These are phyloP conservation scores for Cryoendolithus antarcticus DNA, from an alignment of 2,329 filamentous ascomycete genomes.

Conservation along the genomic window DNA sequence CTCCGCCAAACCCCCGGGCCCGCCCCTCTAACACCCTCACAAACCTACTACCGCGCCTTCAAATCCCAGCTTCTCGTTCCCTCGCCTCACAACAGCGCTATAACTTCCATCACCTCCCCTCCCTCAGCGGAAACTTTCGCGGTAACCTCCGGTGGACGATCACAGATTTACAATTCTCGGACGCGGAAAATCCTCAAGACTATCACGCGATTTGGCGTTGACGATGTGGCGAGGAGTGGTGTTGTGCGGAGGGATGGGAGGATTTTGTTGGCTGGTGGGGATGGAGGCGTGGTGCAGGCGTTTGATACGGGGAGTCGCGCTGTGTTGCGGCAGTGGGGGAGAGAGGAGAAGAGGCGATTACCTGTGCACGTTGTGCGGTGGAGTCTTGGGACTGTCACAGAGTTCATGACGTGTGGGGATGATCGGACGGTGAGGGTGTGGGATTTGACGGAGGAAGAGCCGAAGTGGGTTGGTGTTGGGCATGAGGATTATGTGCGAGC, in stretches of 20 bases:
- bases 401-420: conserved; percentile 78
- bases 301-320: conserved; percentile 84
- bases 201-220: conserved; percentile 67
- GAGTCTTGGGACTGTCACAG: conserved; percentile 70
- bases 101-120: conserved; percentile 61
- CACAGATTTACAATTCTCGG: conserved; percentile 87
- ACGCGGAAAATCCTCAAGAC: conserved; percentile 88
- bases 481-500: conserved; percentile 87
- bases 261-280: conserved; percentile 82
- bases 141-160: conserved; percentile 83
- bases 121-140: conserved; percentile 59
- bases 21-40: conserved; percentile 75
- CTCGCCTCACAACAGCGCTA: conserved; percentile 76
- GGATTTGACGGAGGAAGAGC: conserved; percentile 74
- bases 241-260: conserved; percentile 81
- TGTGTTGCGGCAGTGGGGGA: conserved; percentile 85
- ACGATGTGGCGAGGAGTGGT: conserved; percentile 78
- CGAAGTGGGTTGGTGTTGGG: conserved; percentile 66
- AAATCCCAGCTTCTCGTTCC: conserved; percentile 82
- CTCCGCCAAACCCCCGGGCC: conserved; percentile 75
- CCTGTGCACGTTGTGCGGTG: conserved; percentile 87
- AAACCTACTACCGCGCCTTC: conserved; percentile 93
- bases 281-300: conserved; percentile 83
- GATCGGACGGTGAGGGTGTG: conserved; percentile 87
- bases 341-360: conserved; percentile 54